A percentile compares a stretch with the other conserved stretches of the same genome.
phyloP scores from a whole-genome alignment of 169 alveolate species.

The Fabrea salina region DNA sequence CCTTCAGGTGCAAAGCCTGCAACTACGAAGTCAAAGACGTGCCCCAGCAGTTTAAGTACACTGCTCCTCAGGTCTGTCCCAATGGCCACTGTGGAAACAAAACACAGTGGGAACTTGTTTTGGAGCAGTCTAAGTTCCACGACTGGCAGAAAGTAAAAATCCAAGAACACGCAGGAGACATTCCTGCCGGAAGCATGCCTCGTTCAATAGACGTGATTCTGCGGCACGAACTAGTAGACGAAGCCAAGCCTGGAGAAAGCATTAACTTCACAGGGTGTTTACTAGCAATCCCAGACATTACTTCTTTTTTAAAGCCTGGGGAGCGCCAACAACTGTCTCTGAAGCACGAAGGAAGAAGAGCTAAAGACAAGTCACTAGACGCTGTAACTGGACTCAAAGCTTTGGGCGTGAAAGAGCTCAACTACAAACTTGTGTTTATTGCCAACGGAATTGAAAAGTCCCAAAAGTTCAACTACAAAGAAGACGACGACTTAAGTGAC shows the following conservation, averaged over 20 bases:
- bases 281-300: conserved; percentile 96
- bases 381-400: conserved; percentile 95
- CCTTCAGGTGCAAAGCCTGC: conserved; percentile 92
- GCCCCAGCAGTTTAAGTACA: conserved; percentile 92
- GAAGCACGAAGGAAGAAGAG: conserved; percentile 59
- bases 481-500: conserved; percentile 27
- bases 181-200: conserved; percentile 97
- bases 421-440: conserved; percentile 90
- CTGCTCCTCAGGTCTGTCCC: conserved; percentile 84
- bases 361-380: conserved; percentile 51
- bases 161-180: conserved; percentile 92
- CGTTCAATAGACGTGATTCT: conserved; percentile 93
- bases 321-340: conserved; percentile 74
- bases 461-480: conserved; percentile 31
- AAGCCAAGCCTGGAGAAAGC: conserved; percentile 97
- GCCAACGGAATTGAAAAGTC: conserved; percentile 67
- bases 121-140: conserved; percentile 84
- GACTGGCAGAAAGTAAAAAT: conserved; percentile 96
- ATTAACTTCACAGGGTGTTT: conserved; percentile 91
- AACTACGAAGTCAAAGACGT: conserved; percentile 86
- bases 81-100: conserved; percentile 84
- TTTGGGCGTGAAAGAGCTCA: conserved; percentile 92
- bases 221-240: conserved; percentile 92
- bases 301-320: conserved; percentile 94
- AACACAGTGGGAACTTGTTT: conserved; percentile 88